Evolutionary conservation across 345 rosid genomes (phyloP).

Genomic region (Arabis alpina): DNA sequence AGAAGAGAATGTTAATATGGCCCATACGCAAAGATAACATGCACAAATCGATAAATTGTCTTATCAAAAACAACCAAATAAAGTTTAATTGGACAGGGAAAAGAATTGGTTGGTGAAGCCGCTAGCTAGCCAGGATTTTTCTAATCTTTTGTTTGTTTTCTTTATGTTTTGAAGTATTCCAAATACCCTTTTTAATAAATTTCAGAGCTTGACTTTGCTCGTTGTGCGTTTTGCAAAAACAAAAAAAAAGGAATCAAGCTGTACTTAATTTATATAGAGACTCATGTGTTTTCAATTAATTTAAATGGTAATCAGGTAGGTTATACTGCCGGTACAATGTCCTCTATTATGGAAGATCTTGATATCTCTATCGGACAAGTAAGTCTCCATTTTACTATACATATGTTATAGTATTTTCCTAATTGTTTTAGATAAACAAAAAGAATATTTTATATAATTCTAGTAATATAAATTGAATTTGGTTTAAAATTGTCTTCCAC

Average conservation of each 20-base stretch:
- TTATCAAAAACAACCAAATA: too few species aligned
- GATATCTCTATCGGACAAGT: constrained; percentile 57
- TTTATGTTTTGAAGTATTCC: neutral
- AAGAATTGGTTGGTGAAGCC: too few species aligned
- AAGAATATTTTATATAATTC: neutral
- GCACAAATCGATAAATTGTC: too few species aligned
- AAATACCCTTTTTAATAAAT: neutral
- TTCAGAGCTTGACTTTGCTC: neutral
- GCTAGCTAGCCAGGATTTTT: neutral
- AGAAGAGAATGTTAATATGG: too few species aligned
- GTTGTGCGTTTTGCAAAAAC: too few species aligned
- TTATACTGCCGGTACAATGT: constrained; percentile 57
- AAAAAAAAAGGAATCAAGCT: neutral
- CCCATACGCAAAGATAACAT: too few species aligned
- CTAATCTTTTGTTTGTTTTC: neutral
- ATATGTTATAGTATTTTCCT: neutral
- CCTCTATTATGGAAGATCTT: constrained; percentile 52
- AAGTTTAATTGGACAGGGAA: too few species aligned
- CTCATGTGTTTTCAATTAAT: neutral
- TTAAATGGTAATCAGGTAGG: constrained; percentile 46
- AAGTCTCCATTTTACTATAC: neutral
- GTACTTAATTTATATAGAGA: neutral
- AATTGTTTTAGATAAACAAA: neutral
- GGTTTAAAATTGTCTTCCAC: constrained; percentile 11
- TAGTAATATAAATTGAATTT: neutral